Percentiles rank a stretch among this genome's conserved stretches.
phyloP scores from a whole-genome alignment of 768 basidiomycete genomes.

The Boletus rubroflammeus region DNA sequence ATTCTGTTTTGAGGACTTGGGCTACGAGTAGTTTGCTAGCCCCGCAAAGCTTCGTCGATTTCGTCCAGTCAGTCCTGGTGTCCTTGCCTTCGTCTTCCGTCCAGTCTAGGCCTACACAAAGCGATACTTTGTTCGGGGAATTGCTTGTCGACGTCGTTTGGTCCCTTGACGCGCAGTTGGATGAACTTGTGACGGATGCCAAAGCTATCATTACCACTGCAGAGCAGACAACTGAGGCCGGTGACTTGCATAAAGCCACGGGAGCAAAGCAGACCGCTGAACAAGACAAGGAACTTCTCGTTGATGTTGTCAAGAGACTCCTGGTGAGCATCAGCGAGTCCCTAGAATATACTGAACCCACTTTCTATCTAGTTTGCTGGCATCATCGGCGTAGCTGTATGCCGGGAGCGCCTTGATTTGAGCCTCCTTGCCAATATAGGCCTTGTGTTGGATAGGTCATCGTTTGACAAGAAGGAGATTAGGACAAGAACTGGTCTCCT shows the following conservation, averaged over 20 bases:
- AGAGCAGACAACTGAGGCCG: conserved; percentile 22
- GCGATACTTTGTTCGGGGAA: conserved; percentile 55
- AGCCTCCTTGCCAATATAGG: conserved; percentile 58
- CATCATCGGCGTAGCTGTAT: conserved; percentile 56
- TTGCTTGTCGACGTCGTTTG: conserved; percentile 76
- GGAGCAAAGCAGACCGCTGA: conserved; percentile 53
- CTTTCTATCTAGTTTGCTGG: conserved; percentile 45
- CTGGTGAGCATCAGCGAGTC: conserved; percentile 39
- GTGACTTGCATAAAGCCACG: conserved; percentile 32
- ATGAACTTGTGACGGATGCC: conserved; percentile 61
- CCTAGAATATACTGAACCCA: background rate
- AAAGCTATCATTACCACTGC: conserved; percentile 38
- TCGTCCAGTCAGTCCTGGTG: conserved; percentile 59
- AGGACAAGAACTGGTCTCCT: conserved; percentile 76
- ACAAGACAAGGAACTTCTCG: conserved; percentile 59
- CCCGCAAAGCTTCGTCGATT: conserved; percentile 51
- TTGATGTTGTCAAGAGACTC: conserved; percentile 55
- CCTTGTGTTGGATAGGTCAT: conserved; percentile 62
- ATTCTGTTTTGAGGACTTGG: conserved; percentile 57
- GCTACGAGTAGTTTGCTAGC: conserved; percentile 45
- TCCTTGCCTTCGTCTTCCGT: conserved; percentile 65
- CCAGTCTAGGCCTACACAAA: conserved; percentile 35
- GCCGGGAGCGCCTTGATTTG: conserved; percentile 74
- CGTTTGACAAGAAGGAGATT: conserved; percentile 77
- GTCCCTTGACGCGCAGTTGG: conserved; percentile 74